Conservation (phyloP, 176 grass and related monocot species). For the Phoenix roebelenii region DNA sequence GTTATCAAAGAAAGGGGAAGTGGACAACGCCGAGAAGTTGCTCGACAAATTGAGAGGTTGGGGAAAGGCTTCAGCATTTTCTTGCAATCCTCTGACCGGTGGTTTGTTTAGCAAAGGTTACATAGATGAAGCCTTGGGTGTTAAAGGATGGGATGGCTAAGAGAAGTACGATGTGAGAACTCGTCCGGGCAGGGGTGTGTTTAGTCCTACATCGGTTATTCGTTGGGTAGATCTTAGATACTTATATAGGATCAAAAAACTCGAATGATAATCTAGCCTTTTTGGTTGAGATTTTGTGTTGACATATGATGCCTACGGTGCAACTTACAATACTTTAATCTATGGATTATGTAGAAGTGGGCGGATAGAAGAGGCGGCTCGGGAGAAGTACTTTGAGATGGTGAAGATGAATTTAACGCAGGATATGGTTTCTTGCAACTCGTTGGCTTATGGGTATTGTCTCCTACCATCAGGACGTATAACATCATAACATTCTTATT, state of each 20-base stretch:
- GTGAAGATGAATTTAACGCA: constrained; percentile 32
- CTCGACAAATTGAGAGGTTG: constrained; percentile 32
- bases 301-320: constrained; percentile 22
- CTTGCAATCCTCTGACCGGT: constrained; percentile 47
- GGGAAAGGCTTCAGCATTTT: constrained; percentile 34
- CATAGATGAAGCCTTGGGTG: constrained; percentile 20
- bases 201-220: too few relatives aligned
- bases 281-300: too few relatives aligned
- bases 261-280: too few relatives aligned
- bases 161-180: not conserved
- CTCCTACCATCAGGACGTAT: constrained; percentile 43
- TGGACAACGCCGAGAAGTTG: constrained; percentile 35
- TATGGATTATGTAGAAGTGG: constrained; percentile 39
- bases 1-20: constrained; percentile 31
- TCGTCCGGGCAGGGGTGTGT: too few relatives aligned
- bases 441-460: constrained; percentile 46
- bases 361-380: constrained; percentile 24
- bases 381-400: constrained; percentile 50
- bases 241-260: too few relatives aligned
- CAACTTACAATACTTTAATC: constrained; percentile 44
- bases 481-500: constrained; percentile 32
- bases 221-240: too few relatives aligned
- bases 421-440: constrained; percentile 45
- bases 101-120: constrained; percentile 32
- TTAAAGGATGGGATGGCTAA: constrained; percentile 37